Evolutionary conservation across 495 filamentous ascomycete genomes (phyloP).

Genomic region (Lasiosphaeria miniovina): DNA sequence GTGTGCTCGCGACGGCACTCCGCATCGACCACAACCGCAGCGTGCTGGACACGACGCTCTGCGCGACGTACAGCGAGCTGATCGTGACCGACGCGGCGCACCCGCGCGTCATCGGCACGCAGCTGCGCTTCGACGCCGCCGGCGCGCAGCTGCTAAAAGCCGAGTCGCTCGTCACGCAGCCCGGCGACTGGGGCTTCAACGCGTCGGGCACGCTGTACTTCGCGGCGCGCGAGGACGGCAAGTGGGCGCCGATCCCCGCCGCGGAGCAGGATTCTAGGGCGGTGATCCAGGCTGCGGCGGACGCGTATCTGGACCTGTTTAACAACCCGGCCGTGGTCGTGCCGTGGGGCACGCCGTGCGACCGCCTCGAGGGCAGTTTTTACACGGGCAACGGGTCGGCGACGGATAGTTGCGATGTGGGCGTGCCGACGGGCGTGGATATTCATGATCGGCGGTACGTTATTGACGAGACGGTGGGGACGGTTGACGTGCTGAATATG

Average conservation of each 20-base stretch:
- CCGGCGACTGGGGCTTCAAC: slow-evolving; percentile 51
- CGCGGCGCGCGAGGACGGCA: slow-evolving; percentile 30
- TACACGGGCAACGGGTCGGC: slow-evolving; percentile 31
- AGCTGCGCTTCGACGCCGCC: slow-evolving; percentile 36
- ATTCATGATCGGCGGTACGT: slow-evolving; percentile 22
- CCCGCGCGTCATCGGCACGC: slow-evolving; percentile 50
- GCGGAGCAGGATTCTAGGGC: slow-evolving; percentile 40
- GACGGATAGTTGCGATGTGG: slow-evolving; percentile 33
- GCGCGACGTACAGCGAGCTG: slow-evolving; percentile 53
- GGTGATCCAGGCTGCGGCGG: slow-evolving; percentile 46
- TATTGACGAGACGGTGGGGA: slow-evolving; percentile 45
- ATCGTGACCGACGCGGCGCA: slow-evolving; percentile 34
- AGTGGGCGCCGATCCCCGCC: slow-evolving; percentile 45
- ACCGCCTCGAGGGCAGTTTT: slow-evolving; percentile 41
- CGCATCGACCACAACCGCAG: slow-evolving; percentile 47
- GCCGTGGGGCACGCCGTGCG: slow-evolving; percentile 42
- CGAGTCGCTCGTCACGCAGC: slow-evolving; percentile 42
- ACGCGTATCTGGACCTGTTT: slow-evolving; percentile 42
- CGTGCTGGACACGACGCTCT: slow-evolving; percentile 46
- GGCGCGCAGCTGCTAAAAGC: slow-evolving; percentile 30
- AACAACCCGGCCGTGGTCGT: slow-evolving; percentile 29
- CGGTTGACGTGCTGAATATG: slow-evolving; percentile 39
- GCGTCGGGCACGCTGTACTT: slow-evolving; percentile 47
- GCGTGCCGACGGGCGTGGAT: slow-evolving; percentile 27
- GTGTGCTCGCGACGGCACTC: slow-evolving; percentile 42